These are phyloP conservation scores for Aristolochia fimbriata DNA, from an alignment of 164 flowering plant species.

Conservation along the genomic window DNA sequence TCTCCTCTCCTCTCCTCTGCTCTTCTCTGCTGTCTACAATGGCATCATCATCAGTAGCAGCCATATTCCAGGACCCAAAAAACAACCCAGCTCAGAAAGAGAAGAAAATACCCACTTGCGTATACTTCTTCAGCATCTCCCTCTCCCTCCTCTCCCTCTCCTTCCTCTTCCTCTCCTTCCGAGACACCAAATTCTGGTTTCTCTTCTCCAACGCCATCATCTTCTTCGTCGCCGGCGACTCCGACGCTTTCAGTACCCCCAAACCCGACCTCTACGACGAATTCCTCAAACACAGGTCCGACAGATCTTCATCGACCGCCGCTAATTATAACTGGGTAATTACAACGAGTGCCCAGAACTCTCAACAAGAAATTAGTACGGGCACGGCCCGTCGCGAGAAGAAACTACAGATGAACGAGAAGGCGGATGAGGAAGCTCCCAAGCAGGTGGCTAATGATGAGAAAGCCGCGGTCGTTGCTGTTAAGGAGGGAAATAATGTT, in stretches of 20 bases:
- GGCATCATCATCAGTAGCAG: conserved; percentile 5
- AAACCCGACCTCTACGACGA: conserved; percentile 26
- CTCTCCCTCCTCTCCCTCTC: conserved; percentile 14
- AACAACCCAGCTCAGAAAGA: neutral
- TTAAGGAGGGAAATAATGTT: conserved; percentile 2
- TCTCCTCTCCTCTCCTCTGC: no score
- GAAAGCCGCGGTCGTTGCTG: conserved; percentile 1
- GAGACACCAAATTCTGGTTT: conserved; percentile 55
- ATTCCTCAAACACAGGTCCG: conserved; percentile 2
- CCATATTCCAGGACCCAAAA: no score
- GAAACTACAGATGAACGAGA: no score
- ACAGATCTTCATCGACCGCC: no score
- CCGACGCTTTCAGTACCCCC: conserved; percentile 38
- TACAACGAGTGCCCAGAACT: no score
- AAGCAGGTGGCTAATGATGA: no score
- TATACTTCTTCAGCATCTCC: conserved; percentile 28
- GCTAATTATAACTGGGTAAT: no score
- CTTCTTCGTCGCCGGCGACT: conserved; percentile 42
- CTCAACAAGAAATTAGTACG: conserved; percentile 4
- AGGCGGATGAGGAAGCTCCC: no score
- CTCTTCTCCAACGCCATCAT: conserved; percentile 51
- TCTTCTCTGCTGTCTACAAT: neutral
- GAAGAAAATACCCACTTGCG: conserved; percentile 23
- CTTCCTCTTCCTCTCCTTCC: conserved; percentile 19
- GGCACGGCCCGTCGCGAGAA: no score